phyloP scores from a whole-genome alignment of 2,329 filamentous ascomycete genomes.

The Talaromyces sp. region DNA sequence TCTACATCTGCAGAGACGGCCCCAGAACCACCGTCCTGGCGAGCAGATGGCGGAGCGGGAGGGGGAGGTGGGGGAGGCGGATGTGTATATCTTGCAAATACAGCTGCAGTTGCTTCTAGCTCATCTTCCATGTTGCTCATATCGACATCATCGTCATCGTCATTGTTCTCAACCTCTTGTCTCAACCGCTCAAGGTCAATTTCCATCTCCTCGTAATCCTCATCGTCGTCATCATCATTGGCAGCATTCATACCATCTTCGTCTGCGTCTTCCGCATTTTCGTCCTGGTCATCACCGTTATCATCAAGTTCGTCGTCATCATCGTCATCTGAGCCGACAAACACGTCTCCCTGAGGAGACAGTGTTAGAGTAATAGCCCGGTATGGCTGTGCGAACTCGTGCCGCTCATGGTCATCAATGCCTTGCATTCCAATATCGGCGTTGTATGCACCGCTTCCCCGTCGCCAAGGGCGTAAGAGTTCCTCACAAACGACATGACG shows the following conservation, averaged over 20 bases:
- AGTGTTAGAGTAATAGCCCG: constrained; percentile 36
- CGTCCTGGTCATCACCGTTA: constrained; percentile 26
- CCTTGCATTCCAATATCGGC: constrained; percentile 70
- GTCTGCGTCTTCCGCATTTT: constrained; percentile 14
- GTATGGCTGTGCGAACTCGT: constrained; percentile 43
- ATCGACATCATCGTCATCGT: constrained; percentile 44
- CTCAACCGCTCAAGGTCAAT: constrained; percentile 17
- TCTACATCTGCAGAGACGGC: constrained; percentile 13
- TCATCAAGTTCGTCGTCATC: constrained; percentile 41
- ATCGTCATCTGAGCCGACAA: constrained; percentile 44
- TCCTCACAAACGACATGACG: constrained; percentile 84
- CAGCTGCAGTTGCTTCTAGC: constrained; percentile 70
- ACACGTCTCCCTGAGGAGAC: constrained; percentile 35
- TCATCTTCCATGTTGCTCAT: constrained; percentile 57
- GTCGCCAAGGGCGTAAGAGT: constrained; percentile 78
- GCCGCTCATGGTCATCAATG: constrained; percentile 72
- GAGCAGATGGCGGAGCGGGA: constrained; percentile 1
- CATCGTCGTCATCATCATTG: constrained; percentile 26
- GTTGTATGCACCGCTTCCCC: constrained; percentile 78
- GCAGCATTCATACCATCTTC: constrained; percentile 18
- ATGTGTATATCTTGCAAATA: constrained; percentile 68
- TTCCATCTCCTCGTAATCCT: constrained; percentile 38
- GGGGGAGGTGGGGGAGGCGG: constrained; percentile 54
- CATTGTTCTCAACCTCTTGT: constrained; percentile 27
- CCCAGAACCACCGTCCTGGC: constrained; percentile 15